Evolutionary conservation across 2,329 filamentous ascomycete species (phyloP), one percentile per base, ranked within the genome.

Genomic region (Fusarium stilboides): DNA sequence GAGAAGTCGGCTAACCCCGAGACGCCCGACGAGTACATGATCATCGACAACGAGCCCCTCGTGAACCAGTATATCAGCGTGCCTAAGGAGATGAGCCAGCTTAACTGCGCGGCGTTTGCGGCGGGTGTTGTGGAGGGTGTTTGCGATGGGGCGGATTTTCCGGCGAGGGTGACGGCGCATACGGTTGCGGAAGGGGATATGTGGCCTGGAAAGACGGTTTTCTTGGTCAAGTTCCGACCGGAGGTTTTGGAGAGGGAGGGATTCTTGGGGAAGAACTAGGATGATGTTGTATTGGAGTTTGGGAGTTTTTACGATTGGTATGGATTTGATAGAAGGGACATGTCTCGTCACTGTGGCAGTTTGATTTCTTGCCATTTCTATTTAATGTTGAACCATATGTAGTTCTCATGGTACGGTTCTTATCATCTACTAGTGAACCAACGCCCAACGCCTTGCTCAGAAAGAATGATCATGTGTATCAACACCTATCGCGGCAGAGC

Each of bases 121-220:
- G 96, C 96, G 1, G 96, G 96, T 19, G 92, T 99, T 68, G 91
- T 99, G 58, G 96, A 99, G 85, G 96, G 96, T 22, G 91, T 97
- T 13, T 97, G 96, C 80, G 96, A 98, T 80, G 95, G 94, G 10
- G 93, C 93, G 42, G 94, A 92, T 8, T 98, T 98, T 77, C 90
- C 92, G 46, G 95, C 94, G 0, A 90, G 92, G 67, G 96, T 98
- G 20, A 96, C 92, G 62, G 95, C 96, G 71, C 96, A 99, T 79
- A 94, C 89, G 66, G 90, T 92, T 74, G 82, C 81, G 15, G 87
- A 87, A 78, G 87, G 90, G 69, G 93, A 95, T 76, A 91, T 98
- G 89, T 98, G 95, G 94, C 96, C 96, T 0, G 93, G 93, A 34
- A 93, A 96, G 84, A 99, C 96, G 43, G 94, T 99, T 33, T 99